Evolutionary conservation across 2,329 filamentous ascomycete genomes (phyloP).

Genomic region (Thielaviopsis cerberus): DNA sequence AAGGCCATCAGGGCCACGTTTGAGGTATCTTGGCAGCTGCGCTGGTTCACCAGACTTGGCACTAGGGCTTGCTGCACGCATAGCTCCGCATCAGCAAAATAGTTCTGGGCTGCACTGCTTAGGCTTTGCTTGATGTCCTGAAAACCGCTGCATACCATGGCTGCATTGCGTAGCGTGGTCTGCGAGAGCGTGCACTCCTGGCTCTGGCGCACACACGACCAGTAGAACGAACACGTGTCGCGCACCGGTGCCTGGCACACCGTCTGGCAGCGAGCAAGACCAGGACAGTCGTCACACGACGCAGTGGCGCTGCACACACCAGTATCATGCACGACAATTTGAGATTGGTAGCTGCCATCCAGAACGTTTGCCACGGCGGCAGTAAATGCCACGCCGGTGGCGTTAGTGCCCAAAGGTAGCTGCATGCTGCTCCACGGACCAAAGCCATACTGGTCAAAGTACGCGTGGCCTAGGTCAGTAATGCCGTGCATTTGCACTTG

Average conservation of each 20-base stretch:
- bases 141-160: conserved; percentile 5
- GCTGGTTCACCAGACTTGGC: not conserved
- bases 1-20: not conserved
- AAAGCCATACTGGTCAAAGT: conserved; percentile 10
- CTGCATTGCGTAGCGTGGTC: not conserved
- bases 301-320: conserved; percentile 3
- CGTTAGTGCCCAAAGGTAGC: not conserved
- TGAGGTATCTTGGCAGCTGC: not conserved
- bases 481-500: conserved; percentile 3
- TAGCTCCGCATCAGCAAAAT: conserved; percentile 3
- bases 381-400: not conserved
- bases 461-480: conserved; percentile 1
- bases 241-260: not conserved
- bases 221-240: conserved; percentile 8
- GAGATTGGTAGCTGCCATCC: conserved; percentile 1
- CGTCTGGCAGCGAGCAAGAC: conserved; percentile 7
- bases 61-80: conserved; percentile 5
- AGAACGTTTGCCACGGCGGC: conserved; percentile 3
- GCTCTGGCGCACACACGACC: conserved; percentile 5
- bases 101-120: not conserved
- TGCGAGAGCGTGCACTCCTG: not conserved
- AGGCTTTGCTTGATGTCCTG: conserved; percentile 3
- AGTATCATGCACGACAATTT: conserved; percentile 4
- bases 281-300: conserved; percentile 6
- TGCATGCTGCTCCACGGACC: conserved; percentile 5